These are phyloP conservation scores for Cyclotella sp. DNA, from an alignment of 108 stramenopile species.

Conservation along the genomic window DNA sequence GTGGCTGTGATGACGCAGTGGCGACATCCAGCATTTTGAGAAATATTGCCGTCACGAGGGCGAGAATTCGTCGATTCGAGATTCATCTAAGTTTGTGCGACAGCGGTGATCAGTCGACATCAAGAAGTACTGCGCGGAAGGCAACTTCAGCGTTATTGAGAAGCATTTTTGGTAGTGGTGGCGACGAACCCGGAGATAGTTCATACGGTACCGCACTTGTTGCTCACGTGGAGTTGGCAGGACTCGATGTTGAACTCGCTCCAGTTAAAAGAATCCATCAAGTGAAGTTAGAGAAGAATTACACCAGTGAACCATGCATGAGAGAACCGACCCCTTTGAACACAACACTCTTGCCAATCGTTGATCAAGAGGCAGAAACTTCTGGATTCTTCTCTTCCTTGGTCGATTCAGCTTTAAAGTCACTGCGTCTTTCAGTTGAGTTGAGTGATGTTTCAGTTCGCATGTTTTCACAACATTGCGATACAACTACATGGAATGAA, in stretches of 20 bases:
- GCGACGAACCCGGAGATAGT: background rate
- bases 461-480: conserved; percentile 18
- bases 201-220: conserved; percentile 24
- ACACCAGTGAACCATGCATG: background rate
- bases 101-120: conserved; percentile 2
- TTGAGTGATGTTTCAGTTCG: conserved; percentile 31
- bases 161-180: conserved; percentile 22
- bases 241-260: conserved; percentile 32
- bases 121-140: conserved; percentile 24
- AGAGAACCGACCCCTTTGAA: background rate
- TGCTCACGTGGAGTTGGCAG: conserved; percentile 38
- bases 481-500: background rate
- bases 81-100: conserved; percentile 31
- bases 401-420: conserved; percentile 48
- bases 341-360: background rate
- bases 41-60: conserved; percentile 16
- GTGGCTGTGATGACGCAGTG: background rate
- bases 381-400: conserved; percentile 44
- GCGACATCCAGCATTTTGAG: conserved; percentile 1
- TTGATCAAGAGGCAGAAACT: conserved; percentile 4
- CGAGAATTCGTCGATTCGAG: conserved; percentile 24
- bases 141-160: conserved; percentile 30
- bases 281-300: background rate
- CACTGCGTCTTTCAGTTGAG: conserved; percentile 40
- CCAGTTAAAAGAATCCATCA: conserved; percentile 5